Base-by-base conservation (phyloP, 257 asterid genomes). In the Plantago ovata region DNA sequence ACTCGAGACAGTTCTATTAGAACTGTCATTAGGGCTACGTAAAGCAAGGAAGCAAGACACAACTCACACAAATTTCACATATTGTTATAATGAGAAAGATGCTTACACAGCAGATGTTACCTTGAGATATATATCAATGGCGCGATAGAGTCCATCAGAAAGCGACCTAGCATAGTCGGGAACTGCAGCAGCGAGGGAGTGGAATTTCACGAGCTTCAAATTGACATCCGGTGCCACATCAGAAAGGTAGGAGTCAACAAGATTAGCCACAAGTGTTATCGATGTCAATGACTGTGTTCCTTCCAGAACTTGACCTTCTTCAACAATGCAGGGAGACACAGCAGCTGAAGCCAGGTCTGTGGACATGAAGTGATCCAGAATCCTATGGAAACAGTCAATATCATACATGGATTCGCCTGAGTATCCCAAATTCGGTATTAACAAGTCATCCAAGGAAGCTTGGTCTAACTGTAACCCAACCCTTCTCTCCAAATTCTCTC, bases 111-210 rank as follows among this genome's bases (percentile, higher is more conserved):
- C 15, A 21, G 5, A 49, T 49, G 18, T 66, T 75, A 85, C 98
- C 98, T 88, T 92, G 21, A 92, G 83, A 69, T 77, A 92, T 22
- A 92, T 81, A 57, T 92, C 97, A 16, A 88, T 84, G 12, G 98
- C 95, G 0, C 97, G 94, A 58, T 92, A 92, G 51, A 92, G 71
- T 41, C 97, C 96, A 67, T 86, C 97, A 0, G 86, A 68, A 13
- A 77, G 54, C 0, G 94, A 91, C 66, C 98, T 69, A 8, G 97
- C 97, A 64, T 92, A 88, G 45, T 85, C 97, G 1, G 98, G 97
- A 59, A 92, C 55, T 0, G 85, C 82, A 18, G 96, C 86, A 44
- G 94, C 95, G 28, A 92, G 81, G 14, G 94, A 48, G 51, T 70
- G 95, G 55, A 92, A 92, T 43, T 92, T 92, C 0, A 87, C 84